These are phyloP conservation scores for Leccinellum albellum DNA, from an alignment of 768 basidiomycete species.

Conservation along the genomic window DNA sequence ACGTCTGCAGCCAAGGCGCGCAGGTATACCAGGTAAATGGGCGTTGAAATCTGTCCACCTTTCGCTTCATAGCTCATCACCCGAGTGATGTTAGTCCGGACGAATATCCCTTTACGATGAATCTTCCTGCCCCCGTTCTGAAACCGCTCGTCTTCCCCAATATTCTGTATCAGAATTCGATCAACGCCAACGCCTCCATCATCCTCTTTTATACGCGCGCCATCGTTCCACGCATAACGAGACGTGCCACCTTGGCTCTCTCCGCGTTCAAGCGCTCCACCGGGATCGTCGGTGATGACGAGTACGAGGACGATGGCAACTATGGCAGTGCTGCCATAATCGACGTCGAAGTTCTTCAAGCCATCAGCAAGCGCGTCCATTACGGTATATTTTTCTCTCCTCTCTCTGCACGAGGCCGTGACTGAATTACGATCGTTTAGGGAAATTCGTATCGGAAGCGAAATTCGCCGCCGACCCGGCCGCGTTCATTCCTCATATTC, in stretches of 20 bases:
- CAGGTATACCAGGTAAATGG: constrained; percentile 80
- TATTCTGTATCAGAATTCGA: constrained; percentile 71
- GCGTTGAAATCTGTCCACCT: background rate
- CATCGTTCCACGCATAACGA: constrained; percentile 89
- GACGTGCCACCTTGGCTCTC: constrained; percentile 61
- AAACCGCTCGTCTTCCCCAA: constrained; percentile 67
- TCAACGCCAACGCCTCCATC: constrained; percentile 88
- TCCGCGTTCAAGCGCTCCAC: constrained; percentile 61
- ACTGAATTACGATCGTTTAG: constrained; percentile 39
- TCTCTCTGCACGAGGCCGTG: background rate
- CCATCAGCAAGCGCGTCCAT: constrained; percentile 97
- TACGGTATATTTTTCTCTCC: constrained; percentile 60
- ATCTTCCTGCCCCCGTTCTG: constrained; percentile 81
- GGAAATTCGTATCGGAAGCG: constrained; percentile 98
- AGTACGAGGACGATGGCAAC: constrained; percentile 92
- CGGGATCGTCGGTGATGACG: constrained; percentile 63
- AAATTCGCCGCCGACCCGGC: constrained; percentile 88
- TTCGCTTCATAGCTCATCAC: background rate
- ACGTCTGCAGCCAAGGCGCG: constrained; percentile 87
- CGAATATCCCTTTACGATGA: constrained; percentile 89
- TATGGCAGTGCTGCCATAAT: constrained; percentile 94
- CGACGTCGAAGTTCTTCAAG: constrained; percentile 94
- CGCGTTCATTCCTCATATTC: constrained; percentile 91
- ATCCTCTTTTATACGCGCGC: constrained; percentile 81
- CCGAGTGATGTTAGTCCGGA: constrained; percentile 67